Base-by-base conservation (phyloP, 148 eudicot genomes). In the Rhododendron ovatum region DNA sequence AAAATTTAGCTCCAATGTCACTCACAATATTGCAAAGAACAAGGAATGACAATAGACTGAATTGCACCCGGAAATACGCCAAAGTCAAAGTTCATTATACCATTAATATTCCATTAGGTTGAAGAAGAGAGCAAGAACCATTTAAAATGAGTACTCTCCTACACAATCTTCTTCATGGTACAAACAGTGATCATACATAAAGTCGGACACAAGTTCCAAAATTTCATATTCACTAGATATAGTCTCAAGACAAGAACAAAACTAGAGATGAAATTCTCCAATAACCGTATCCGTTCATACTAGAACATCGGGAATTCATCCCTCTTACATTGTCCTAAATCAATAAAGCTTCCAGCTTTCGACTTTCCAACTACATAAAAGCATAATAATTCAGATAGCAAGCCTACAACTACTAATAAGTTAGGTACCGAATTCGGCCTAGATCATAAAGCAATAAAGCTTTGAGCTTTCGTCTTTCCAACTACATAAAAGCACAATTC, bases 381-480 rank as follows among this genome's bases (percentile, higher is more conserved):
- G 37, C 26, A 47, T 53, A 55, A 24, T 1, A 51, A 35, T 84
- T 26, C 18, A 83, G 35, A 57, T 30, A 67, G 20, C 86, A 67
- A 3, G 14, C 74, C 79, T 86, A 75, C 84, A 50, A 30, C 24
- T 43, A 83, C 41, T 18, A 57, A 80, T 28, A 53, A 30, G 85
- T 83, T 18, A 80, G 59, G 24, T 39, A 14, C 71, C 75, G 14
- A 69, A 35, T 47, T 48, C 50, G 45, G 63, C 63, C 35, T 22
- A 1, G 11, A 74, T 74, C 78, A 74, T n/a, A 48, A 74, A 81
- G 37, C 57, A 43, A 82, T 20, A 48, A 76, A 59, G 81, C 80
- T 61, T 85, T 80, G 50, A 81, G 28, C 76, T 61, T 61, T 85
- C 80, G 80, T 48, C 63, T 83, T 75, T 30, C 55, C 73, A 47